Evolutionary conservation across 495 filamentous ascomycete species (phyloP).

Genomic region (Hyaloscypha finlandica): DNA sequence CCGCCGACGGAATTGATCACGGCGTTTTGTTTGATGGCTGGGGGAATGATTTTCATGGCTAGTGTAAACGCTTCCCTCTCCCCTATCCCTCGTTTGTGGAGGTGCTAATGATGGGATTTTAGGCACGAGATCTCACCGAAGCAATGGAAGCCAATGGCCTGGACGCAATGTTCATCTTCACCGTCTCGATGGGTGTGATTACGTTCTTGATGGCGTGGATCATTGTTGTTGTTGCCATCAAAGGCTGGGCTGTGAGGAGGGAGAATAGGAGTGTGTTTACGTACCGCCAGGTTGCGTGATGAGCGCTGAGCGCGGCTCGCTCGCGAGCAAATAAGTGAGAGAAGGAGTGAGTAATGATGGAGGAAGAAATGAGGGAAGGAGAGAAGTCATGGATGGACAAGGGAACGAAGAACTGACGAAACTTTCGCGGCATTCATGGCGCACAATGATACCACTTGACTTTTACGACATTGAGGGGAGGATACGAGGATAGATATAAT

Average conservation of each 20-base stretch:
- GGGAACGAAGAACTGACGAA: not conserved
- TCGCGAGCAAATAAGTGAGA: not conserved
- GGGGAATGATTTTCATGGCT: slow-evolving; percentile 91
- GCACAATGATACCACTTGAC: slow-evolving; percentile 5
- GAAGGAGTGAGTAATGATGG: not conserved
- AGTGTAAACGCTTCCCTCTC: slow-evolving; percentile 57
- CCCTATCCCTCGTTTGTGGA: not conserved
- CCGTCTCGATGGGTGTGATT: slow-evolving; percentile 81
- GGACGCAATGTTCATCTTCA: slow-evolving; percentile 92
- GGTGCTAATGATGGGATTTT: not conserved
- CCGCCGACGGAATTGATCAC: slow-evolving; percentile 89
- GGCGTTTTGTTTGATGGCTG: slow-evolving; percentile 83
- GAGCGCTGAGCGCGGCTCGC: not conserved
- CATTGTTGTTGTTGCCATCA: slow-evolving; percentile 76
- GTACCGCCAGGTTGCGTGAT: slow-evolving; percentile 9
- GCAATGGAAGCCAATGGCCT: slow-evolving; percentile 74
- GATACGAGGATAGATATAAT: slow-evolving; percentile 5
- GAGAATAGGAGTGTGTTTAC: slow-evolving; percentile 42
- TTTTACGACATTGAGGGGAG: not conserved
- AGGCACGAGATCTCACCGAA: slow-evolving; percentile 71
- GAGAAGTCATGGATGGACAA: not conserved
- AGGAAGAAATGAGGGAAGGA: not conserved
- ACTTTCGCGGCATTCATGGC: slow-evolving; percentile 1
- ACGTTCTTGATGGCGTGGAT: slow-evolving; percentile 86
- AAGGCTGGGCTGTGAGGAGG: slow-evolving; percentile 79